phyloP scores from a whole-genome alignment of 805 yeast species.

The Saccharomycopsis sp. region DNA sequence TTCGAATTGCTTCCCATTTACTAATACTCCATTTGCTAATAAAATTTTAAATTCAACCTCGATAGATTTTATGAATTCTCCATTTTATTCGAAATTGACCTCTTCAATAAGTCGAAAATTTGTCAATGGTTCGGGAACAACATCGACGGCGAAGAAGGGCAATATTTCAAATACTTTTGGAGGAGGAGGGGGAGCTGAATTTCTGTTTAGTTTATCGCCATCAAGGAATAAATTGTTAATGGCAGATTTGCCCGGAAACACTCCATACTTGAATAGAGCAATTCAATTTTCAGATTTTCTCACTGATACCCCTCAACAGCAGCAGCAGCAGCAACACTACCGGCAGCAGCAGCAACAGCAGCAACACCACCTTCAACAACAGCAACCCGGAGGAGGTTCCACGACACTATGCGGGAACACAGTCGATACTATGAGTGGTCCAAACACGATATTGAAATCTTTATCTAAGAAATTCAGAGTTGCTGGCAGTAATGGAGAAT shows the following conservation, averaged over 20 bases:
- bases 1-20: background rate
- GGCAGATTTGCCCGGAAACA: background rate
- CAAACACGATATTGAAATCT: background rate
- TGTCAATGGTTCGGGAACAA: too few species aligned
- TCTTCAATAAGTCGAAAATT: conserved; percentile 9
- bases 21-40: conserved; percentile 16
- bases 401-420: too few species aligned
- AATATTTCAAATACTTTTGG: background rate
- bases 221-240: background rate
- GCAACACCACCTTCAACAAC: too few species aligned
- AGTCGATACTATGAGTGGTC: background rate
- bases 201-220: background rate
- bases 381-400: too few species aligned
- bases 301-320: conserved; percentile 13
- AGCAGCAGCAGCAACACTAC: background rate
- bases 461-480: background rate
- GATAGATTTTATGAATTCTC: conserved; percentile 8
- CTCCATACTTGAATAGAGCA: conserved; percentile 11
- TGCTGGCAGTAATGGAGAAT: background rate
- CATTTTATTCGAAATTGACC: conserved; percentile 11
- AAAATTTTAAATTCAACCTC: conserved; percentile 8
- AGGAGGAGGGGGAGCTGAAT: too few species aligned
- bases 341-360: too few species aligned
- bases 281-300: conserved; percentile 13
- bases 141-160: background rate